Percentiles rank a stretch among this genome's conserved stretches.
These are phyloP conservation scores for Penicillium coprophilum DNA, from an alignment of 495 filamentous ascomycete genomes.

Conservation along the genomic window DNA sequence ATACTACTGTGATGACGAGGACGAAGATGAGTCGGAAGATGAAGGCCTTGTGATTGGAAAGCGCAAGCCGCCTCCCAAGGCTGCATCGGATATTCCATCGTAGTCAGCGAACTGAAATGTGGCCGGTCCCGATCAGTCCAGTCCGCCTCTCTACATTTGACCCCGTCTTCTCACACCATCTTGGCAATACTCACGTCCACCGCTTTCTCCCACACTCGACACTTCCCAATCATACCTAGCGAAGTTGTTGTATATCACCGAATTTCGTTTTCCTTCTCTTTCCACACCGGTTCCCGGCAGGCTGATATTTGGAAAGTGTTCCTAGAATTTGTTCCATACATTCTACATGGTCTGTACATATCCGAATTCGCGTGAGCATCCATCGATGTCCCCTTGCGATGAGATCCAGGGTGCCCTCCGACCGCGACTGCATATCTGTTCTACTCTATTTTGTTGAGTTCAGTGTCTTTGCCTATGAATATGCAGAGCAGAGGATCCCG, in stretches of 20 bases:
- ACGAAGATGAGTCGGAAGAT: slow-evolving; percentile 51
- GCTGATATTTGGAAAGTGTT: slow-evolving; percentile 19
- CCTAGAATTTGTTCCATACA: slow-evolving; percentile 30
- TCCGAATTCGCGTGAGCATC: slow-evolving; percentile 12
- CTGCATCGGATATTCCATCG: slow-evolving; percentile 8
- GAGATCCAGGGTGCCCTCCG: slow-evolving; percentile 1
- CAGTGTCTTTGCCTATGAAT: slow-evolving; percentile 6
- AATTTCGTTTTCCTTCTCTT: slow-evolving; percentile 10
- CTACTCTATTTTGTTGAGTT: slow-evolving; percentile 8
- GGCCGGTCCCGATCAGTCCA: slow-evolving; percentile 9
- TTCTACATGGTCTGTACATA: slow-evolving; percentile 34
- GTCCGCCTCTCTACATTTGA: not conserved
- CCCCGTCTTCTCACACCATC: not conserved
- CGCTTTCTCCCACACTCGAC: slow-evolving; percentile 13
- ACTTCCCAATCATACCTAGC: slow-evolving; percentile 14
- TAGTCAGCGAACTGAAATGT: slow-evolving; percentile 9
- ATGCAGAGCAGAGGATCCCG: not conserved
- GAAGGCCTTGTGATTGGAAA: slow-evolving; percentile 49
- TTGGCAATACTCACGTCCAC: not conserved
- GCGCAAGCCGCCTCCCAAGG: slow-evolving; percentile 34
- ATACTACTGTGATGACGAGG: slow-evolving; percentile 49
- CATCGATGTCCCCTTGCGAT: not conserved
- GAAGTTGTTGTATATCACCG: slow-evolving; percentile 30
- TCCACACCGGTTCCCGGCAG: slow-evolving; percentile 3
- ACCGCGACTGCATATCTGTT: slow-evolving; percentile 4